phyloP scores from a whole-genome alignment of 352 stramenopile genomes.

The Thraustochytrium striatum region DNA sequence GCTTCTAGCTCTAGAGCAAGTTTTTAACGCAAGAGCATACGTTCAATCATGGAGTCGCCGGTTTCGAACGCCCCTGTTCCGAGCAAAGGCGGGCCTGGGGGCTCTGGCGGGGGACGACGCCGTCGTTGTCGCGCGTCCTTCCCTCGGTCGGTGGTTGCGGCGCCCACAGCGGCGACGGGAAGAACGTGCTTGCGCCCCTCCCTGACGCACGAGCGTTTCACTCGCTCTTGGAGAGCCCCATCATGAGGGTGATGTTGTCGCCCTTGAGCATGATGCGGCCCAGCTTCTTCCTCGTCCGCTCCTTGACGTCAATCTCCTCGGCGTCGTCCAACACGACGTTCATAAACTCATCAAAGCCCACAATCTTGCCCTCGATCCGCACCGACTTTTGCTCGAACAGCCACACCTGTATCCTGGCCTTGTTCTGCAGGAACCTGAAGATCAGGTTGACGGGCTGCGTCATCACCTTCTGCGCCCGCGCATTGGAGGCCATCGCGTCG shows the following conservation, averaged over 20 bases:
- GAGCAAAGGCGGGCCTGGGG: too few relatives aligned
- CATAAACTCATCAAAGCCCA: conserved; percentile 98
- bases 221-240: conserved; percentile 54
- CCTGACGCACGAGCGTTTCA: too few relatives aligned
- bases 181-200: too few relatives aligned
- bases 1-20: conserved; percentile 17
- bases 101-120: too few relatives aligned
- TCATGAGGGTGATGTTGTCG: conserved; percentile 98
- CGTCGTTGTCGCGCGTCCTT: too few relatives aligned
- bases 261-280: conserved; percentile 98
- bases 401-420: conserved; percentile 96
- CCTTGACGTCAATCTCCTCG: conserved; percentile 81
- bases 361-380: conserved; percentile 84
- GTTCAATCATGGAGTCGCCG: too few relatives aligned
- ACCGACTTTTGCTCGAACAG: conserved; percentile 98
- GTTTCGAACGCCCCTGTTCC: too few relatives aligned
- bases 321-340: conserved; percentile 98
- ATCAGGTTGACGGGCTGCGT: conserved; percentile 54
- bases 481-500: too few relatives aligned
- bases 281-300: conserved; percentile 48
- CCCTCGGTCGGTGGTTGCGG: too few relatives aligned
- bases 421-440: conserved; percentile 58
- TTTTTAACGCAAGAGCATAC: not conserved
- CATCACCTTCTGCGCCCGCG: conserved; percentile 50
- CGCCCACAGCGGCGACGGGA: too few relatives aligned